Percentiles rank a stretch among this genome's conserved stretches.
phyloP scores from a whole-genome alignment of 768 basidiomycete species.

The Roridomyces roridus region DNA sequence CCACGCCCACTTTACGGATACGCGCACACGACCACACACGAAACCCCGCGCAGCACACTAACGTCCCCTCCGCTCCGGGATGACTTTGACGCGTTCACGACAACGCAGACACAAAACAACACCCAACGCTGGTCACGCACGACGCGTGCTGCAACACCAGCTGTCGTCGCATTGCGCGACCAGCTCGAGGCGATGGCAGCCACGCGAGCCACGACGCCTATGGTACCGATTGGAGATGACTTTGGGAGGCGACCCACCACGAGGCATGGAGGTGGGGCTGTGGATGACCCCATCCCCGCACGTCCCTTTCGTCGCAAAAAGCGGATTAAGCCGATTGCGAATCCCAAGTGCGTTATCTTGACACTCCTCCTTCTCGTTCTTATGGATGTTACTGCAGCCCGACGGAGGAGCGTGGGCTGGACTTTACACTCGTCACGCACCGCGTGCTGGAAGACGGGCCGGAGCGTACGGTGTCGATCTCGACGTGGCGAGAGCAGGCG shows the following conservation, averaged over 20 bases:
- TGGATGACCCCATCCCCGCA: too few relatives aligned
- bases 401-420: conserved; percentile 36
- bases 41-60: conserved; percentile 30
- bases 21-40: conserved; percentile 42
- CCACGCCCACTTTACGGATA: too few relatives aligned
- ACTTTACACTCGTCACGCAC: conserved; percentile 49
- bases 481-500: conserved; percentile 62
- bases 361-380: neutral
- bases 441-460: conserved; percentile 53
- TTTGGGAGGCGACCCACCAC: too few relatives aligned
- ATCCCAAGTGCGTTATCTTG: neutral
- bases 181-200: conserved; percentile 18
- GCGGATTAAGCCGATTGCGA: neutral
- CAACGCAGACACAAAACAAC: neutral
- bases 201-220: conserved; percentile 11
- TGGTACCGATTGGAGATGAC: neutral
- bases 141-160: conserved; percentile 10
- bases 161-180: neutral
- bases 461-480: conserved; percentile 59
- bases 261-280: neutral
- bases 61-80: conserved; percentile 47
- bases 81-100: conserved; percentile 46
- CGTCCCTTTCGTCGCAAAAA: neutral
- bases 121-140: conserved; percentile 23
- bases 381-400: neutral